phyloP scores from a whole-genome alignment of 2,329 filamentous ascomycete species.

The Polychaeton citri region DNA sequence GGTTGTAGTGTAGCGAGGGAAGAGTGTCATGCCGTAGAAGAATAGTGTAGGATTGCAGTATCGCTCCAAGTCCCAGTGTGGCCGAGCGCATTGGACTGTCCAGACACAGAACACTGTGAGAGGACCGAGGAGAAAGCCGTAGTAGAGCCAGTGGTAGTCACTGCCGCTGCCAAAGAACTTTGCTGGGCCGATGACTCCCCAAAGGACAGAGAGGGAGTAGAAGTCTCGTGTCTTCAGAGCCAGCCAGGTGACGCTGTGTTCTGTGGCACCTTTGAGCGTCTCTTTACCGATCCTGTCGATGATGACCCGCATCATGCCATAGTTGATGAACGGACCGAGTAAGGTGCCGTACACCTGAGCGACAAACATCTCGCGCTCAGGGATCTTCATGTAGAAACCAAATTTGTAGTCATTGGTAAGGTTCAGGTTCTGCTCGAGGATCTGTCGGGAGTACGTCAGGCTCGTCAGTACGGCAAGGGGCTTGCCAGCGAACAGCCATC shows the following conservation, averaged over 20 bases:
- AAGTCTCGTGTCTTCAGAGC: constrained; percentile 5
- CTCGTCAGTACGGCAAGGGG: constrained; percentile 17
- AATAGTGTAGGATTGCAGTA: constrained; percentile 5
- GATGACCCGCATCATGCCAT: constrained; percentile 2
- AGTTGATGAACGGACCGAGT: constrained; percentile 7
- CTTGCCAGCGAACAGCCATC: constrained; percentile 18
- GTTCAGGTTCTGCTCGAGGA: constrained; percentile 23
- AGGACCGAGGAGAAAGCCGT: constrained; percentile 6
- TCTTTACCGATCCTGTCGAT: constrained; percentile 1
- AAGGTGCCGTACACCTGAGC: constrained; percentile 23
- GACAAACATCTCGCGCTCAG: constrained; percentile 24
- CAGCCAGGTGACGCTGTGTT: constrained; percentile 5
- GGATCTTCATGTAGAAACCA: constrained; percentile 27
- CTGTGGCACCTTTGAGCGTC: constrained; percentile 3
- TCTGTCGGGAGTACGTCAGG: constrained; percentile 21
- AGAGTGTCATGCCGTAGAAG: constrained; percentile 7
- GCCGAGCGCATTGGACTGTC: constrained; percentile 4
- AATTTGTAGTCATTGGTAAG: constrained; percentile 25
- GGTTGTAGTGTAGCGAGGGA: too few relatives aligned
- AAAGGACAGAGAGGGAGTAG: constrained; percentile 18
- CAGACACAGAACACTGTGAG: constrained; percentile 5
- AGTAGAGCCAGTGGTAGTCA: constrained; percentile 7
- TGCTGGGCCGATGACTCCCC: constrained; percentile 23
- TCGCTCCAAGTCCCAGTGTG: constrained; percentile 6
- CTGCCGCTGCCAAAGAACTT: constrained; percentile 6